Conservation (phyloP, 345 rosid genomes). For the Linum lewisii region DNA sequence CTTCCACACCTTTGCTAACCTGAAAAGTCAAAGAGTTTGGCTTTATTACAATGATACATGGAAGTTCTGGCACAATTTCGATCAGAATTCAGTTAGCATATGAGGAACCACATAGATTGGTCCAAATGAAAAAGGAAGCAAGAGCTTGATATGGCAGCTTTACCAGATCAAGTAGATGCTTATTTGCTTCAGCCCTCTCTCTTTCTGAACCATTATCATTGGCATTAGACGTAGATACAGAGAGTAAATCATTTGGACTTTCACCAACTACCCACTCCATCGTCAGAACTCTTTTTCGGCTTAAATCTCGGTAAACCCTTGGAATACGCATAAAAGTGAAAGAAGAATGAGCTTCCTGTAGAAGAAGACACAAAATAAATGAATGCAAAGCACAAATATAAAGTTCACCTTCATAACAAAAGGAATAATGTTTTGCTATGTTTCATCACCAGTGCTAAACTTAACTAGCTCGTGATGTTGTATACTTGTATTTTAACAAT, state of each 20-base stretch:
- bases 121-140: not conserved
- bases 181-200: slow-evolving; percentile 53
- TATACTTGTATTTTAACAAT: too few relatives aligned
- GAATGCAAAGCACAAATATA: too few relatives aligned
- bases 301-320: slow-evolving; percentile 51
- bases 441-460: not conserved
- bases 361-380: not conserved
- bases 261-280: slow-evolving; percentile 98
- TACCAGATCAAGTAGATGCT: slow-evolving; percentile 77
- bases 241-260: slow-evolving; percentile 59
- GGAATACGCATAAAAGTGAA: slow-evolving; percentile 63
- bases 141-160: not conserved
- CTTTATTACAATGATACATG: not conserved
- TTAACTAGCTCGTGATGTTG: not conserved
- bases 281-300: slow-evolving; percentile 76
- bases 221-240: slow-evolving; percentile 34
- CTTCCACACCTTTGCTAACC: slow-evolving; percentile 91
- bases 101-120: too few relatives aligned
- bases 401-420: slow-evolving; percentile 12
- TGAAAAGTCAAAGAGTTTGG: slow-evolving; percentile 17
- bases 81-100: not conserved
- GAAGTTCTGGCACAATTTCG: not conserved
- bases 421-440: not conserved
- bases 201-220: slow-evolving; percentile 35
- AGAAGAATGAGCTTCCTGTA: slow-evolving; percentile 72